These are phyloP conservation scores for Xylaria scruposa DNA, from an alignment of 495 filamentous ascomycete genomes.

Conservation along the genomic window DNA sequence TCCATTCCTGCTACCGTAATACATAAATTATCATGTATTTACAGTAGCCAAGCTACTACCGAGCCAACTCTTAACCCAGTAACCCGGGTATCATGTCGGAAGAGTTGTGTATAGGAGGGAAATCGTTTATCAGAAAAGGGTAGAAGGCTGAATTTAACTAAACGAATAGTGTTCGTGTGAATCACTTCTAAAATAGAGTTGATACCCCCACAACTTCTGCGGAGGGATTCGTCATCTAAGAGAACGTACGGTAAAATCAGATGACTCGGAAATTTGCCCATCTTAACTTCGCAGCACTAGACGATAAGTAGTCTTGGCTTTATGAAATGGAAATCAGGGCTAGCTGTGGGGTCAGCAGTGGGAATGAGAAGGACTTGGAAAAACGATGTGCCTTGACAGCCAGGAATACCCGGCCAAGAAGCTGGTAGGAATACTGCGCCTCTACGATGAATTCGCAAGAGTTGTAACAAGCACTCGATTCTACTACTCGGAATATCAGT, in stretches of 20 bases:
- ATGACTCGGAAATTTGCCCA: background rate
- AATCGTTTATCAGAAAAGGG: background rate
- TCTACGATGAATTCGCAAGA: background rate
- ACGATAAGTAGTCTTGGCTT: slow-evolving; percentile 6
- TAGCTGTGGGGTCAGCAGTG: background rate
- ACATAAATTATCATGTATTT: background rate
- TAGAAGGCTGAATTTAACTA: background rate
- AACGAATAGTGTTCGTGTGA: background rate
- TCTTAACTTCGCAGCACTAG: slow-evolving; percentile 4
- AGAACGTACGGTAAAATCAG: background rate
- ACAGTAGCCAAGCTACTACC: background rate
- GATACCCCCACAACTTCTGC: background rate
- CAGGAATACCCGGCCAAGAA: background rate
- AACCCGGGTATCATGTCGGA: background rate
- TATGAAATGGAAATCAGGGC: background rate
- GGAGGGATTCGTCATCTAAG: background rate
- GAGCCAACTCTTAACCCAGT: background rate
- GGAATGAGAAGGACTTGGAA: background rate
- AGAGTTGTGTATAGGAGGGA: background rate
- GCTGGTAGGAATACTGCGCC: background rate
- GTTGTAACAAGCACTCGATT: background rate
- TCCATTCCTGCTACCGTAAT: background rate
- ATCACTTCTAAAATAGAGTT: background rate
- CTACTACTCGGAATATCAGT: background rate
- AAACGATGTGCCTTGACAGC: background rate